Evolutionary conservation across 805 yeast species (phyloP).

Genomic region (Zygoascus biomembranicola): DNA sequence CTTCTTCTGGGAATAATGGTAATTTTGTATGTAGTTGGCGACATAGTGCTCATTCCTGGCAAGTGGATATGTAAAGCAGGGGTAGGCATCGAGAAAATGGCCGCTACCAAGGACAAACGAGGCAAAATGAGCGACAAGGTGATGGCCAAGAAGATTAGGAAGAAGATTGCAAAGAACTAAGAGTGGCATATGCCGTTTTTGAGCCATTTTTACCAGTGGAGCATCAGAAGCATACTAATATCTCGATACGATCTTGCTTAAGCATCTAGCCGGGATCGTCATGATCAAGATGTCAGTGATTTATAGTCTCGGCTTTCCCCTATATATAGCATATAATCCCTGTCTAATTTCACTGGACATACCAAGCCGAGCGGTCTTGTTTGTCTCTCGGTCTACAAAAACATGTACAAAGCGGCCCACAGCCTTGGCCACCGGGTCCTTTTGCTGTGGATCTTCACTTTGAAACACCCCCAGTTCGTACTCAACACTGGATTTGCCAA

Average conservation of each 20-base stretch:
- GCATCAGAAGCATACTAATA: too few species aligned
- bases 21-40: conserved; percentile 16
- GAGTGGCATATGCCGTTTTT: too few species aligned
- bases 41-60: conserved; percentile 10
- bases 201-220: too few species aligned
- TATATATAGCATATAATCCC: not conserved
- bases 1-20: conserved; percentile 15
- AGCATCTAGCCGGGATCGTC: not conserved
- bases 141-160: not conserved
- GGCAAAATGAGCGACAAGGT: not conserved
- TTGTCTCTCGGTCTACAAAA: conserved; percentile 16
- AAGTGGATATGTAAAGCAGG: not conserved
- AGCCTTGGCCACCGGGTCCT: conserved; percentile 20
- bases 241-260: too few species aligned
- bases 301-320: not conserved
- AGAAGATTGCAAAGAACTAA: not conserved
- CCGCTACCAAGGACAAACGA: not conserved
- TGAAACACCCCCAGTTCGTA: conserved; percentile 26
- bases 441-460: conserved; percentile 8
- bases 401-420: conserved; percentile 24
- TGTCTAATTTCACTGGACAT: not conserved
- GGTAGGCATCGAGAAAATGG: not conserved
- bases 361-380: not conserved
- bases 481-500: conserved; percentile 22
- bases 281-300: not conserved